Base-by-base conservation (phyloP, 179 eudicot species). In the Silene vulgaris region DNA sequence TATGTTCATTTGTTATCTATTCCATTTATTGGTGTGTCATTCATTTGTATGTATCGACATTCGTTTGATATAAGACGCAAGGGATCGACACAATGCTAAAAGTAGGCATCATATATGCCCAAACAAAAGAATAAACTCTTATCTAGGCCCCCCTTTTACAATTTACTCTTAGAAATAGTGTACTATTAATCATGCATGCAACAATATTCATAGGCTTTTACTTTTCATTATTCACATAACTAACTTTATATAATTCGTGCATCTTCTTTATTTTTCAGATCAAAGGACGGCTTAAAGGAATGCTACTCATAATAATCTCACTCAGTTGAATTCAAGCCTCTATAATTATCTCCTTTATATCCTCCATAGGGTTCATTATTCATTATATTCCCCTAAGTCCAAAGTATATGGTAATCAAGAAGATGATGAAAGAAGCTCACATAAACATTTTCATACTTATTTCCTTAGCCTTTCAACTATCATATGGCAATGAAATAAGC, bases 401-500 rank as follows among this genome's bases (percentile, higher is more conserved):
- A 67, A 23, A 74, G 19, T n/a, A 32, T n/a, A 32, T 19, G 65
- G 20, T 72, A 37, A n/a, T 13, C n/a, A 72, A 56, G 63, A 78
- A 37, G 32, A 78, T 56, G 68, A 74, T 52, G 50, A 74, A 30
- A 79, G 63, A 69, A 74, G 65, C 63, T 32, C 68, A 52, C 59
- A 65, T 65, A 52, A 13, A 19, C 48, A 72, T 29, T 21, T 26
- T 78, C 19, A 8, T 81, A 62, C 67, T 83, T 19, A 23, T 64
- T 52, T 60, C 65, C 69, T 71, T 80, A 20, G 26, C 70, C 13
- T 45, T 80, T 35, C 74, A 76, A 28, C 9, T 75, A 20, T 74
- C 77, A n/a, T 59, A 60, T 62, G 78, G 37, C 14, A 73, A 78
- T 62, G 96, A 90, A 78, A 48, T 79, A 16, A 80, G 83, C 71